Conservation (phyloP, 2,329 filamentous ascomycete genomes). For the Sporothrix inflata region DNA sequence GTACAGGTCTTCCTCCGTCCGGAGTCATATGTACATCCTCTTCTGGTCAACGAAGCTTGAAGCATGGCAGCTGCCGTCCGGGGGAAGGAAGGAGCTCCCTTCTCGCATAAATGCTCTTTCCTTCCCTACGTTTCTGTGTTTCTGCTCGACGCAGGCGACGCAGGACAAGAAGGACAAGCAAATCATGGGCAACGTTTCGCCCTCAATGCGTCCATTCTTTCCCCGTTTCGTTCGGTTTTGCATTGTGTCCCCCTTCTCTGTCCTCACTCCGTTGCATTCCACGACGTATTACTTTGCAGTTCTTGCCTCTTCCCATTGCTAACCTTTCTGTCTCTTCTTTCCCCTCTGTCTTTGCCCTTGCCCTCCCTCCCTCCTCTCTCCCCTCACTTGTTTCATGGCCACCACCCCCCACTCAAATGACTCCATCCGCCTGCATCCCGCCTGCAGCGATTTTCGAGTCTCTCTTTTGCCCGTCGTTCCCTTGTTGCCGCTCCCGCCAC, state of each 20-base stretch:
- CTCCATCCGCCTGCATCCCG: constrained; percentile 25
- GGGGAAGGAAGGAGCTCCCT: neutral
- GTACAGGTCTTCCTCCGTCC: neutral
- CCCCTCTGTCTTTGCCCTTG: neutral
- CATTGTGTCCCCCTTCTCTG: constrained; percentile 2
- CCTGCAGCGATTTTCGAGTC: neutral
- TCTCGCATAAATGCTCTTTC: neutral
- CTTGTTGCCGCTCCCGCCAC: neutral
- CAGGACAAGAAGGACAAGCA: neutral
- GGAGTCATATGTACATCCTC: neutral
- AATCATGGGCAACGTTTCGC: constrained; percentile 12
- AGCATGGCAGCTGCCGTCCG: constrained; percentile 2
- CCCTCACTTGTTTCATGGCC: constrained; percentile 27
- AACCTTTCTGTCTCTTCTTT: neutral
- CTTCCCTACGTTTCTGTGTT: neutral
- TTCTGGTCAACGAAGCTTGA: too few species aligned
- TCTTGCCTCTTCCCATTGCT: neutral
- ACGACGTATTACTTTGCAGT: too few species aligned
- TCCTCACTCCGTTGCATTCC: neutral
- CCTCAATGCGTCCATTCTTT: neutral
- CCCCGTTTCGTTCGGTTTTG: constrained; percentile 15
- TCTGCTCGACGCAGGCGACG: neutral
- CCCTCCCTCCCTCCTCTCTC: neutral
- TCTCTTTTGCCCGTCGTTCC: neutral
- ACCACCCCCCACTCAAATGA: constrained; percentile 23